These are phyloP conservation scores for Chlorella sp. DNA, from an alignment of 139 green algal species.

Conservation along the genomic window DNA sequence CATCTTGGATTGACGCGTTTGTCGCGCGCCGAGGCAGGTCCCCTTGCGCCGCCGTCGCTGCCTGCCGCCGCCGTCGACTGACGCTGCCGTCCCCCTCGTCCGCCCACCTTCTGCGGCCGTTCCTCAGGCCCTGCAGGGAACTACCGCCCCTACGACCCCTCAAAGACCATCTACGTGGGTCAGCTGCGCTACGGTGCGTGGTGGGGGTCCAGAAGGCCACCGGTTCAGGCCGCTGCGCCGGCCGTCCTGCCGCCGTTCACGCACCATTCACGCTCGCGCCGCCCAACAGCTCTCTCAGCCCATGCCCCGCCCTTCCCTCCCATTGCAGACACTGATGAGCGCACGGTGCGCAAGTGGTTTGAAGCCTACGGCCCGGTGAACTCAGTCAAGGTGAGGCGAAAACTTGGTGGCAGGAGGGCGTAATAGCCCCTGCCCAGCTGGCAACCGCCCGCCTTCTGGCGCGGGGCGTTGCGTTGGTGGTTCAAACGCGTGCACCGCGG, in stretches of 20 bases:
- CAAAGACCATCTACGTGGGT: slow-evolving; percentile 29
- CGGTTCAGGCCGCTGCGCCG: no score
- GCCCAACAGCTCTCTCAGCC: not conserved
- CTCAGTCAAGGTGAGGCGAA: slow-evolving; percentile 28
- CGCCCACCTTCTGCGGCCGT: no score
- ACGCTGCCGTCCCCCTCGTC: no score
- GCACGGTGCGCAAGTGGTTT: slow-evolving; percentile 16
- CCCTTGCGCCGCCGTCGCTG: no score
- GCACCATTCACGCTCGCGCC: not conserved
- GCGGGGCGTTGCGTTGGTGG: no score
- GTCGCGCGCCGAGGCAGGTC: no score
- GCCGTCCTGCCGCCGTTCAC: not conserved
- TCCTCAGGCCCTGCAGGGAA: not conserved
- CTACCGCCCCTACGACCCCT: slow-evolving; percentile 10
- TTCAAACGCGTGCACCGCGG: no score
- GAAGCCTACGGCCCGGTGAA: slow-evolving; percentile 17
- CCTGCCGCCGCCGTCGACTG: no score
- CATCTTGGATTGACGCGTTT: no score
- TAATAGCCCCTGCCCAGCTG: not conserved
- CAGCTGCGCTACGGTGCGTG: slow-evolving; percentile 29
- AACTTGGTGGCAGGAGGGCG: no score
- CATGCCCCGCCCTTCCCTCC: not conserved
- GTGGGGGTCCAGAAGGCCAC: not conserved
- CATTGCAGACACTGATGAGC: slow-evolving; percentile 25
- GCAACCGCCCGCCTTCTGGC: not conserved